Base-by-base conservation (phyloP, 23 red algal species). In the Cyanidiococcus yangmingshanensis region DNA sequence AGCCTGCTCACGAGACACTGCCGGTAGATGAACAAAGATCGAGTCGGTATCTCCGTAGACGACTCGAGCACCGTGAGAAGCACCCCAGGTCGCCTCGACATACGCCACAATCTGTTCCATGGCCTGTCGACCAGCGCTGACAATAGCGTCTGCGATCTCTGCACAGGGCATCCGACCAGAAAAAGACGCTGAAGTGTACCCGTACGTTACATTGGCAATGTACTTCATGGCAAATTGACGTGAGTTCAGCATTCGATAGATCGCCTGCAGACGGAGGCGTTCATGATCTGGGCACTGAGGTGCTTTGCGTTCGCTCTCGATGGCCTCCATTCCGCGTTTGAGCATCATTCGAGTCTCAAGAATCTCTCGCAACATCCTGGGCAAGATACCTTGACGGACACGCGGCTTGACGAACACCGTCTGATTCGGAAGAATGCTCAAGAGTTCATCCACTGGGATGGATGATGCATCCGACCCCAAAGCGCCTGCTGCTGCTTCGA, bases 31-130 rank as follows among this genome's bases (percentile, higher is more conserved):
- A 27, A 90, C 94, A 79, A 98, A 98, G 25, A 98, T 58, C 1
- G 94, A 98, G 82, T 98, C 94, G 32, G 94, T 98, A 58, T 98
- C 94, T 27, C 88, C 94, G 80, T 98, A 98, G 27, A 98, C 94
- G 33, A 91, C 82, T 25, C 59, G 76, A 16, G 87, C 87, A 30
- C 87, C 83, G 1, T 83, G 58, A 39, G 82, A 26, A 15, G 58
- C 39, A 15, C 79, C 57, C 39, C 87, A 82, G 41, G 79, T 75
- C 59, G 74, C 79, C 77, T 91, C 84, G 0, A 98, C 89, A 34
- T 82, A 76, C 54, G 57, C 79, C 39, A 58, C 76, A 39, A 83
- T 84, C 33, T 78, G 40, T 83, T 98, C 80, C 40, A 98, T 85
- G 37, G 88, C 82, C 77, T 88, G 77, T 33, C 94, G 83, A 34